Percentiles rank a stretch among this genome's conserved stretches.
These are phyloP conservation scores for Aspergillus wentii DNA, from an alignment of 495 filamentous ascomycete species.

Conservation along the genomic window DNA sequence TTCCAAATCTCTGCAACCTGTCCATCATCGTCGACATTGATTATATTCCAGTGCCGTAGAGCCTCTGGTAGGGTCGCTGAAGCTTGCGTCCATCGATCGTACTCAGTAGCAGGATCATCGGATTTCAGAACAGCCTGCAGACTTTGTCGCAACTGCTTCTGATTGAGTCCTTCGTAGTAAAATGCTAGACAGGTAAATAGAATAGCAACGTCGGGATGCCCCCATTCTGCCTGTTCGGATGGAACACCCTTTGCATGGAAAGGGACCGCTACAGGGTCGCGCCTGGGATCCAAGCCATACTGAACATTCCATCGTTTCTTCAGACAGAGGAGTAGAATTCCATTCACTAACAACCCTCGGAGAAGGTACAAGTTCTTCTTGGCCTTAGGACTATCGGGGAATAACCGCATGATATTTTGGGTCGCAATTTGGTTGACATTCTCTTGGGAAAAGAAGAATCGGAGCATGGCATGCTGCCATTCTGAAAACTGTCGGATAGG, in stretches of 20 bases:
- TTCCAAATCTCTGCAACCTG: conserved; percentile 45
- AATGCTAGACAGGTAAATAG: conserved; percentile 62
- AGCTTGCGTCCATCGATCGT: conserved; percentile 45
- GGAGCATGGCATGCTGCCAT: conserved; percentile 3
- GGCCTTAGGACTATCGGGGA: background rate
- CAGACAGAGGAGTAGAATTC: conserved; percentile 51
- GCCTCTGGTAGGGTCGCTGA: conserved; percentile 26
- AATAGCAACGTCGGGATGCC: conserved; percentile 67
- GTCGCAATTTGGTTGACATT: background rate
- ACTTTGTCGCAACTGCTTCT: conserved; percentile 42
- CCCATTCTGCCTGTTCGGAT: conserved; percentile 61
- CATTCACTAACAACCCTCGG: conserved; percentile 54
- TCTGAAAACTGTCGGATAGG: conserved; percentile 11
- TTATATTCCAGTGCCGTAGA: conserved; percentile 42
- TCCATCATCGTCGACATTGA: conserved; percentile 53
- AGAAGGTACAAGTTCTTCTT: conserved; percentile 44
- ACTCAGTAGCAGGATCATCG: conserved; percentile 53
- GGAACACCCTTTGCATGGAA: conserved; percentile 64
- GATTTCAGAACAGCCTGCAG: conserved; percentile 47
- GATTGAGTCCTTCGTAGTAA: conserved; percentile 58
- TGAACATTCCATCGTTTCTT: conserved; percentile 69
- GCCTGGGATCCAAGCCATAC: conserved; percentile 52
- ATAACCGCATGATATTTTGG: background rate
- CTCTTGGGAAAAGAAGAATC: conserved; percentile 10
- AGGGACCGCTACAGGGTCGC: conserved; percentile 59